These are phyloP conservation scores for Hypoxylon sp. DNA, from an alignment of 2,329 filamentous ascomycete species.

Conservation along the genomic window DNA sequence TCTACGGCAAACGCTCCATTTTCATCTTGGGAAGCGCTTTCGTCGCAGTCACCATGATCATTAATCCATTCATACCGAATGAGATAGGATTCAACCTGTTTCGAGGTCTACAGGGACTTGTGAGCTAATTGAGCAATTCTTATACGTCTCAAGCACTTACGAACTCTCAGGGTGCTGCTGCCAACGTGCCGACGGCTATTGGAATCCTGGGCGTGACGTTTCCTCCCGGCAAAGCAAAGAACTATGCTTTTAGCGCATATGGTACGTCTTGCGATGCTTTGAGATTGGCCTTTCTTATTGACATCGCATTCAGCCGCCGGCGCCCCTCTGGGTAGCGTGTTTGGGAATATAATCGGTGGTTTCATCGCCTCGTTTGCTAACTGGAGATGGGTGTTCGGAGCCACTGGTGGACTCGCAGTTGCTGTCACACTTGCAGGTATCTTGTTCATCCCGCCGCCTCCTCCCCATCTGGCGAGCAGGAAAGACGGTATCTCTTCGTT, in stretches of 20 bases:
- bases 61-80: conserved; percentile 74
- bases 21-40: conserved; percentile 76
- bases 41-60: conserved; percentile 70
- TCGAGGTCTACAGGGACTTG: conserved; percentile 75
- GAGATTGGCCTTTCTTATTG: conserved; percentile 12
- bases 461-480: conserved; percentile 49
- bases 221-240: conserved; percentile 76
- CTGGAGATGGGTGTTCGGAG: conserved; percentile 79
- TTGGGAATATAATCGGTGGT: conserved; percentile 75
- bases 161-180: conserved; percentile 69
- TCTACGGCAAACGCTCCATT: conserved; percentile 75
- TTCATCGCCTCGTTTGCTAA: conserved; percentile 73
- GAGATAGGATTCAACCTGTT: conserved; percentile 79
- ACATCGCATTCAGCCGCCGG: conserved; percentile 65
- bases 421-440: conserved; percentile 70
- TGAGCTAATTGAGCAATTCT: conserved; percentile 46
- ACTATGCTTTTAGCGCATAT: conserved; percentile 77
- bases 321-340: conserved; percentile 74
- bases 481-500: conserved; percentile 55
- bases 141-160: conserved; percentile 1
- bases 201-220: conserved; percentile 79
- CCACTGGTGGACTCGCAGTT: conserved; percentile 72
- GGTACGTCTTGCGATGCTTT: conserved; percentile 53
- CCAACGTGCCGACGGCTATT: conserved; percentile 79
- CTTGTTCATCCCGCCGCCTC: conserved; percentile 71